Base-by-base conservation (phyloP, 257 asterid genomes). In the Rauvolfia tetraphylla region DNA sequence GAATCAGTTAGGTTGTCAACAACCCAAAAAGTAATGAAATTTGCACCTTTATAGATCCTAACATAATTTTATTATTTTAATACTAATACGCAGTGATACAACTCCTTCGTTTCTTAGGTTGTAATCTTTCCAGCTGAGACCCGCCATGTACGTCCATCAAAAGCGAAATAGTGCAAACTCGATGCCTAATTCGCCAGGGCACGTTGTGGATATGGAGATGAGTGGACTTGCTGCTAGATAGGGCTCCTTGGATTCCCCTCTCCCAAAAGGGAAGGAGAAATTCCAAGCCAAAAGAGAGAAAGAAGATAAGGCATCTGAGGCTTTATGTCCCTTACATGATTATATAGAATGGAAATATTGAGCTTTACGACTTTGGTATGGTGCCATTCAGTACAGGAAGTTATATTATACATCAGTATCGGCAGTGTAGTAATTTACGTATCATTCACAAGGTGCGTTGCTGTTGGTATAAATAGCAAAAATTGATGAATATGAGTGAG, bases 1-100 rank as follows among this genome's bases (percentile, higher is more conserved):
- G 66, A 75, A 66, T 54, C 36, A 53, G 80, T 66, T 39, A 61
- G 74, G 77, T 59, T 71, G 77, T 71, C 68, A 70, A 75, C 77
- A 77, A 71, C 73, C 71, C 56, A 59, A 71, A 77, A 59, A 61
- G 66, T 18, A 67, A 67, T 39, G 44, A 63, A 63, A 63, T 6
- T 18, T 63, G 69, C 33, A 17, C 44, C 44, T 63, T 7, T 7
- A 3, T 63, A 3, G 62, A 54, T 4, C 5, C 27, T 54, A 20
- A 13, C n/a, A 6, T 56, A 56, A 23, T 29, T 27, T 36, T 61
- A 58, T 27, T 41, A 41, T 4, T 41, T 9, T 6, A n/a, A n/a
- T n/a, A n/a, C n/a, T n/a, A n/a, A n/a, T n/a, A n/a, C n/a, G n/a
- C n/a, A n/a, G n/a, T n/a, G n/a, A n/a, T n/a, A 41, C 44, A 41